Evolutionary conservation across 331 rosid species (phyloP).

Genomic region (Acacia pycnantha): DNA sequence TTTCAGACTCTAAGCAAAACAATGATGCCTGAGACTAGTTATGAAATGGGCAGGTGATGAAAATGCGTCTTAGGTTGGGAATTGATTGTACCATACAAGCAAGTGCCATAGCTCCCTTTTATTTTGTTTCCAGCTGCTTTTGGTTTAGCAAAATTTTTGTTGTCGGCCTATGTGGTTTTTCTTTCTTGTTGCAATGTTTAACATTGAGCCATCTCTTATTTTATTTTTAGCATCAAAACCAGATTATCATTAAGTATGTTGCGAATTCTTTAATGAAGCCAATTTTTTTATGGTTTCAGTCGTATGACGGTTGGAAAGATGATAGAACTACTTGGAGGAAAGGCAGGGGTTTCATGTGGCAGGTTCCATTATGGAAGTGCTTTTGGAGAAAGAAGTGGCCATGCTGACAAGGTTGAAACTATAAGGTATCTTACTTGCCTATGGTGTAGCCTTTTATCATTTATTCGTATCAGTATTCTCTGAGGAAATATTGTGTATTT

Average conservation of each 20-base stretch:
- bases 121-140: background rate
- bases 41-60: background rate
- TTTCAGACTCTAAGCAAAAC: background rate
- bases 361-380: slow-evolving; percentile 98
- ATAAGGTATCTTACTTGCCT: slow-evolving; percentile 59
- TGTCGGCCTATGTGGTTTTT: background rate
- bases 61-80: background rate
- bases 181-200: background rate
- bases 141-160: background rate
- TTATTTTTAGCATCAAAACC: background rate
- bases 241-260: background rate
- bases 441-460: background rate
- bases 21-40: background rate
- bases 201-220: background rate
- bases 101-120: background rate
- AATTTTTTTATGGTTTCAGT: slow-evolving; percentile 45
- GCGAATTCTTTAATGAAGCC: background rate
- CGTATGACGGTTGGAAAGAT: slow-evolving; percentile 99
- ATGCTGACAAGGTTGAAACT: slow-evolving; percentile 92
- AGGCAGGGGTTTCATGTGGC: slow-evolving; percentile 98
- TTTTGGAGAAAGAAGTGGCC: slow-evolving; percentile 97
- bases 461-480: background rate
- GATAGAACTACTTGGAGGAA: slow-evolving; percentile 98
- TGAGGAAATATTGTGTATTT: no score
- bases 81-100: background rate